A percentile compares a stretch with the other conserved stretches of the same genome.
Evolutionary conservation across 345 rosid genomes (phyloP).

Genomic region (Ricinus communis): DNA sequence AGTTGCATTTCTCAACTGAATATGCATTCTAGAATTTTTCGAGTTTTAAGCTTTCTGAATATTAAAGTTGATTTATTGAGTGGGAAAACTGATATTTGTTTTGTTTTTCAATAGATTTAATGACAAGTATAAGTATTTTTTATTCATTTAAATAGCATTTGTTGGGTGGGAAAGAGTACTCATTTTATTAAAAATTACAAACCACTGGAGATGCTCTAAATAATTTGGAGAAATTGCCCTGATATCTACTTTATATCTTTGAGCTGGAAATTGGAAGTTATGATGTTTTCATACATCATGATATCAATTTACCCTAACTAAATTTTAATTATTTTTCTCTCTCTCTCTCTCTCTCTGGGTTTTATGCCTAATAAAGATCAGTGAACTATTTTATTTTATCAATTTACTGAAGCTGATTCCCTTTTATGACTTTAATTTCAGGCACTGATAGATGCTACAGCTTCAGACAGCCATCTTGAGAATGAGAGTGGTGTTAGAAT

Average conservation of each 20-base stretch:
- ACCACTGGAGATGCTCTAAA: background rate
- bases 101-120: background rate
- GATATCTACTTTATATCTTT: too few relatives aligned
- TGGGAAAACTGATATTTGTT: background rate
- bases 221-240: background rate
- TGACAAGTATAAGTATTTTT: background rate
- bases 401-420: background rate
- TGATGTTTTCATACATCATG: background rate
- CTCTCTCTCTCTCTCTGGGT: background rate
- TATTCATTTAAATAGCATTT: background rate
- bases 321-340: background rate
- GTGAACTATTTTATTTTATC: background rate
- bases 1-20: slow-evolving; percentile 5
- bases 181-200: background rate
- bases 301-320: background rate
- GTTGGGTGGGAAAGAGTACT: background rate
- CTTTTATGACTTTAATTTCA: slow-evolving; percentile 28
- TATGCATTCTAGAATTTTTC: background rate
- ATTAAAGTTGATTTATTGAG: background rate
- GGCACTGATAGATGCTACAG: slow-evolving; percentile 82
- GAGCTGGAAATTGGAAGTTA: too few relatives aligned
- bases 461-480: slow-evolving; percentile 64
- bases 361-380: background rate
- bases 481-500: slow-evolving; percentile 83
- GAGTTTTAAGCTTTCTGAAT: background rate